Base-by-base conservation (phyloP, 2,329 filamentous ascomycete genomes). In the Alternaria rosae region DNA sequence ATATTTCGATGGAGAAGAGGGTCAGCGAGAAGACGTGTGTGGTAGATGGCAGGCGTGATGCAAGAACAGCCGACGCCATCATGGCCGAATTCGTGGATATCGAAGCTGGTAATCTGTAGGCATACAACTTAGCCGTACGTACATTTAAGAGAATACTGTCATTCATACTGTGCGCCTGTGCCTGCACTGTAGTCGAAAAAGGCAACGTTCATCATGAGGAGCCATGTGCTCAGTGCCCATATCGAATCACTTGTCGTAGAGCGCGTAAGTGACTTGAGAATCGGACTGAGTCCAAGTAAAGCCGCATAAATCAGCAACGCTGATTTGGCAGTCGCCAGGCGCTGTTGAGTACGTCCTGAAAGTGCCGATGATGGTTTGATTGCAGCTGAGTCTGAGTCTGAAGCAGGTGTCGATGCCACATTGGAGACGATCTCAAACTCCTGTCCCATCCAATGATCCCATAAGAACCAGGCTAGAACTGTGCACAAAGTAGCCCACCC, bases 1-100 rank as follows among this genome's bases (percentile, higher is more conserved):
- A 99, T 1, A 99, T 93, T 78, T 99, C 93, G 70, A 99, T 98
- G 64, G 91, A 94, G 85, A 99, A 98, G 6, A 99, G 87, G 1
- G 94, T 97, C 28, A 99, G 84, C 66, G 91, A 94, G 76, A 99
- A 99, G 1, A 99, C 95, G 77, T 97, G 92, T 1, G 93, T 94
- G 0, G 95, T 98, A 15, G 90, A 93, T 7, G 92, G 92, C 11
- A 99, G 85, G 0, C 94, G 90, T 51, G 92, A 96, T 3, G 95
- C 95, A 11, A 99, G 87, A 62, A 99, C 94, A 0, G 95, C 97
- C 6, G 91, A 94, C 0, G 94, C 94, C 93, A 98, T 98, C 54
- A 99, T 85, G 1, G 94, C 95, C 2, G 95, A 95, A 69, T 98
- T 99, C 23, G 95, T 99, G 10, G 93, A 97, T 6, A 98, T 85